Percentiles rank a stretch among this genome's conserved stretches.
phyloP scores from a whole-genome alignment of 2,329 filamentous ascomycete species.

The Mollisia scopiformis region DNA sequence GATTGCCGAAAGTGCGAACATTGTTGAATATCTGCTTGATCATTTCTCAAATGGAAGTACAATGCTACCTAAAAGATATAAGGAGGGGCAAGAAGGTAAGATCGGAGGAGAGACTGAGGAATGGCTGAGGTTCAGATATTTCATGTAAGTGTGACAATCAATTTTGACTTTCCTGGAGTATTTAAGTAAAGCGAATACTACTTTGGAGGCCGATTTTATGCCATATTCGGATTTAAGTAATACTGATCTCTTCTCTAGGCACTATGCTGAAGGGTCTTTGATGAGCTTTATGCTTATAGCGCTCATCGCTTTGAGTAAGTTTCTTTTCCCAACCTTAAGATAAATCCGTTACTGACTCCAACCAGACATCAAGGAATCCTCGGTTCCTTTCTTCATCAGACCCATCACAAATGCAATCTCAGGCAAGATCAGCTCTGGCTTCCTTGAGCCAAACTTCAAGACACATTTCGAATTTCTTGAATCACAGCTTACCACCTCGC shows the following conservation, averaged over 20 bases:
- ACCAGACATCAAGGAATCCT: slow-evolving; percentile 54
- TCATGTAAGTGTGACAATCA: slow-evolving; percentile 77
- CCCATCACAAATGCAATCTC: slow-evolving; percentile 62
- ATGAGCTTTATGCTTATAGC: slow-evolving; percentile 72
- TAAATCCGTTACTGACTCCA: not conserved
- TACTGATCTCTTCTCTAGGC: slow-evolving; percentile 47
- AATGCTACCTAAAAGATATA: slow-evolving; percentile 57
- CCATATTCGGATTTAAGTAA: no score
- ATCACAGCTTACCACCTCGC: slow-evolving; percentile 47
- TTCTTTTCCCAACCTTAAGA: not conserved
- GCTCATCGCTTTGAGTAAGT: slow-evolving; percentile 59
- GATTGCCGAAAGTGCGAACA: slow-evolving; percentile 80
- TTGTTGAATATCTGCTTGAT: slow-evolving; percentile 81
- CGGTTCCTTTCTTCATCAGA: slow-evolving; percentile 70
- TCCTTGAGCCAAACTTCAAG: slow-evolving; percentile 49
- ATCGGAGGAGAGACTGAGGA: slow-evolving; percentile 63
- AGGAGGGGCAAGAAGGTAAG: slow-evolving; percentile 58
- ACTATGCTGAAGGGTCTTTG: slow-evolving; percentile 84
- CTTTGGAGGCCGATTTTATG: no score
- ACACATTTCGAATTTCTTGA: slow-evolving; percentile 55
- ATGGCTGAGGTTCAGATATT: slow-evolving; percentile 65
- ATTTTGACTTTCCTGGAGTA: slow-evolving; percentile 65
- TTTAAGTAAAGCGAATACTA: no score
- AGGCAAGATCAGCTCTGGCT: slow-evolving; percentile 44
- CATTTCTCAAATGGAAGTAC: slow-evolving; percentile 51